Percentiles rank a stretch among this genome's conserved stretches.
phyloP scores from a whole-genome alignment of 148 eudicot species.

The Vaccinium vitisidaea region DNA sequence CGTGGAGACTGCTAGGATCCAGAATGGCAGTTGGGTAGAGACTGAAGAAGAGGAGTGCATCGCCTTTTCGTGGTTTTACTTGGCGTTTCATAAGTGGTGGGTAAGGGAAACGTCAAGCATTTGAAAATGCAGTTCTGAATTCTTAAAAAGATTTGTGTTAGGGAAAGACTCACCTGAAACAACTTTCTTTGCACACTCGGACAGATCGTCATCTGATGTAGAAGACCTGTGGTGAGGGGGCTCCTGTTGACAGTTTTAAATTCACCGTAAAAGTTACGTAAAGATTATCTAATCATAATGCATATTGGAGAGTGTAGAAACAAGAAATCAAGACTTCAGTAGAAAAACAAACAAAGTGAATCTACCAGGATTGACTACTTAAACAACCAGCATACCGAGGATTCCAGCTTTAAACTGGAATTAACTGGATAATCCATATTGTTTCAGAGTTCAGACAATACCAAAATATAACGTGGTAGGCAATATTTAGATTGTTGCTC shows the following conservation, averaged over 20 bases:
- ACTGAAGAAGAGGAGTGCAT: constrained; percentile 93
- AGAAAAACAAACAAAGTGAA: background rate
- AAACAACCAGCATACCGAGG: background rate
- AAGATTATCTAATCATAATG: background rate
- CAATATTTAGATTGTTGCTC: background rate
- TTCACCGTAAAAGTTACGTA: too few relatives aligned
- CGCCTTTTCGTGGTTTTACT: constrained; percentile 93
- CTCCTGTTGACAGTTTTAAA: constrained; percentile 34
- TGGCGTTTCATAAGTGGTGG: background rate
- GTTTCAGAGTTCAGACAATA: background rate
- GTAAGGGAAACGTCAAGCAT: background rate
- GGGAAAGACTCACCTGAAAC: constrained; percentile 52
- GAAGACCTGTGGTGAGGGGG: constrained; percentile 51
- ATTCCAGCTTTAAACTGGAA: background rate
- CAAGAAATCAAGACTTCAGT: too few relatives aligned
- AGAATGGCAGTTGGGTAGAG: constrained; percentile 67
- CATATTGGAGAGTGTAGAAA: background rate
- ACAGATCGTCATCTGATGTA: constrained; percentile 52
- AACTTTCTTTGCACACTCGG: constrained; percentile 80
- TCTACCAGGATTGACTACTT: background rate
- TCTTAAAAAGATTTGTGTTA: background rate
- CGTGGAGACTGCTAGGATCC: constrained; percentile 69
- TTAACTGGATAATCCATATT: background rate
- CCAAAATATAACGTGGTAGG: background rate
- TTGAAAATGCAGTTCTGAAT: background rate